Evolutionary conservation across 176 grass and related monocot genomes (phyloP), one percentile per base, ranked within the genome.

Genomic region (Phoenix roebelenii): DNA sequence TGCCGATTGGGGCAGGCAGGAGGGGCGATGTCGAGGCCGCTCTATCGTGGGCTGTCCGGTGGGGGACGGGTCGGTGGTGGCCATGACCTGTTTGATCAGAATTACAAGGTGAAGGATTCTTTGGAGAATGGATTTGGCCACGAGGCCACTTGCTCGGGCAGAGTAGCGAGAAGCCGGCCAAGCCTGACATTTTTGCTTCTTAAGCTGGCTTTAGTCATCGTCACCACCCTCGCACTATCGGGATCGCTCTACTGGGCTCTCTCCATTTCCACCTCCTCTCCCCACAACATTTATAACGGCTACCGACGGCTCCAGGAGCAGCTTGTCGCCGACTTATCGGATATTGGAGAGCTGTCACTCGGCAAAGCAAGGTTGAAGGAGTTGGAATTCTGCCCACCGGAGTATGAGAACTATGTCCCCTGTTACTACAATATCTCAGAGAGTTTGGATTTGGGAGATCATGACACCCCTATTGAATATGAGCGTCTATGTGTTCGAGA

Each of bases 361-460:
- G 93, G 88, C 69, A 81, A 86, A 64, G 51, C 67, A 28, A 83
- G 72, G 69, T 54, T 77, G 51, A 82, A 87, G 64, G 93, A 98
- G 72, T 54, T 76, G 1, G 88, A 98, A 64, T 70, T 68, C 23
- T 98, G 88, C 73, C 60, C 29, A 16, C 57, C 79, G 23, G 84
- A 92, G 58, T 81, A 83, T 70, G 88, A 85, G 67, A 81, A 61
- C 69, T 79, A 92, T 74, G 87, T 85, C 22, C 93, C 93, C 55
- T 98, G 93, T 78, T 98, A 92, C 74, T 89, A 89, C 76, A 98
- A 98, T 77, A 58, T 85, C 16, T 85, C 87, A 15, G 88, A 98
- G 63, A 79, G 65, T 67, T 58, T 79, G 52, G 88, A 98, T 79
- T 81, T 74, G 32, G 74, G 78, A 51, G 91, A 95, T 86, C 80